A percentile compares a stretch with the other conserved stretches of the same genome.
These are phyloP conservation scores for Amylostereum areolatum DNA, from an alignment of 1,284 basidiomycete species.

Conservation along the genomic window DNA sequence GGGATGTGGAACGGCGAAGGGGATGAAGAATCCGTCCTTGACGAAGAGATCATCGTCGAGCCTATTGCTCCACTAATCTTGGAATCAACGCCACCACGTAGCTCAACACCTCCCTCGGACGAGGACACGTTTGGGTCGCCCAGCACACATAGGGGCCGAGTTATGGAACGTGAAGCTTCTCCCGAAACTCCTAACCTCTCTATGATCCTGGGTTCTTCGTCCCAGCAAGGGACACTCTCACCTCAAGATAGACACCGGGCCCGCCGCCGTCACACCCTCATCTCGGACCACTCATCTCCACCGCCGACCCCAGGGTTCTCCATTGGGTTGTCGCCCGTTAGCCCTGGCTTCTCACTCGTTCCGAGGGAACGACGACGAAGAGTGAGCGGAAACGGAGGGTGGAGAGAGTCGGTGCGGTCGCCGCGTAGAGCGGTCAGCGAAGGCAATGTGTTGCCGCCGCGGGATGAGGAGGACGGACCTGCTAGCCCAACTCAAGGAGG, in stretches of 20 bases:
- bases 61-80: slow-evolving; percentile 7
- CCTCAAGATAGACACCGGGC: neutral
- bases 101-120: too few species aligned
- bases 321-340: slow-evolving; percentile 67
- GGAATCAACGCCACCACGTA: too few species aligned
- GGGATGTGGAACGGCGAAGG: slow-evolving; percentile 45
- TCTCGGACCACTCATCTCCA: slow-evolving; percentile 3
- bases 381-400: slow-evolving; percentile 21
- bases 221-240: neutral
- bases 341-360: slow-evolving; percentile 64
- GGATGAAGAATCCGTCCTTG: slow-evolving; percentile 6
- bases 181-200: too few species aligned
- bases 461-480: slow-evolving; percentile 28
- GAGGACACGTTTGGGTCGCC: too few species aligned
- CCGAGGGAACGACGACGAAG: slow-evolving; percentile 45
- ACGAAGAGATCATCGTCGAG: neutral
- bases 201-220: neutral
- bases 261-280: slow-evolving; percentile 1
- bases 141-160: neutral
- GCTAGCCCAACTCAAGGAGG: too few species aligned
- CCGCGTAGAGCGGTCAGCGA: too few species aligned
- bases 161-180: too few species aligned
- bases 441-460: slow-evolving; percentile 16
- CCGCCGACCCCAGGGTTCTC: slow-evolving; percentile 49
- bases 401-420: too few species aligned